Conservation (phyloP, 2,329 filamentous ascomycete species). For the Zymoseptoria passerinii region DNA sequence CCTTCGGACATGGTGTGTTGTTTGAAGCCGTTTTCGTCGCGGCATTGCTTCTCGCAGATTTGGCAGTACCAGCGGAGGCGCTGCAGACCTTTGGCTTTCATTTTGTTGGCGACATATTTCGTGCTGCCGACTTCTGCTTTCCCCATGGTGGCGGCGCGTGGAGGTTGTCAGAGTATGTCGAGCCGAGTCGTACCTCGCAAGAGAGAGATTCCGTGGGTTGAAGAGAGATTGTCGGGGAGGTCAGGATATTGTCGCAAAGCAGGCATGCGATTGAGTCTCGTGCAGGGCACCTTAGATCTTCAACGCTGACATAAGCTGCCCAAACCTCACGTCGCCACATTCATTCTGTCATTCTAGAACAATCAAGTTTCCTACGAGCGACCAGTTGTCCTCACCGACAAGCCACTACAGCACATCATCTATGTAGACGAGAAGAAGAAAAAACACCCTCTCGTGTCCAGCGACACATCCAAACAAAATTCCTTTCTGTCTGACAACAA, state of each 20-base stretch:
- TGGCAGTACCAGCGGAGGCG: constrained; percentile 85
- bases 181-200: no score
- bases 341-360: not conserved
- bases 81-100: constrained; percentile 72
- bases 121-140: constrained; percentile 86
- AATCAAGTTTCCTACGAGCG: not conserved
- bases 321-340: not conserved
- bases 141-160: constrained; percentile 55
- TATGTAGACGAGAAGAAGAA: not conserved
- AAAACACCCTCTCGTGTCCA: not conserved
- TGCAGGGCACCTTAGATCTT: not conserved
- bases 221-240: no score
- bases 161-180: no score
- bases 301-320: not conserved
- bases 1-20: constrained; percentile 70
- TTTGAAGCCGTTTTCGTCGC: constrained; percentile 87
- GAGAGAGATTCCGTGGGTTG: no score
- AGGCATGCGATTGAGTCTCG: no score
- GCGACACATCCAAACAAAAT: not conserved
- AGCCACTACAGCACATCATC: not conserved
- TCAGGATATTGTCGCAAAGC: no score
- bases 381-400: not conserved
- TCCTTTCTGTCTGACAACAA: not conserved
- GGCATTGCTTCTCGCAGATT: constrained; percentile 66
- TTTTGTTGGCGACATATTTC: constrained; percentile 84